phyloP scores from a whole-genome alignment of 2,329 filamentous ascomycete species.

The Colletotrichum musae region DNA sequence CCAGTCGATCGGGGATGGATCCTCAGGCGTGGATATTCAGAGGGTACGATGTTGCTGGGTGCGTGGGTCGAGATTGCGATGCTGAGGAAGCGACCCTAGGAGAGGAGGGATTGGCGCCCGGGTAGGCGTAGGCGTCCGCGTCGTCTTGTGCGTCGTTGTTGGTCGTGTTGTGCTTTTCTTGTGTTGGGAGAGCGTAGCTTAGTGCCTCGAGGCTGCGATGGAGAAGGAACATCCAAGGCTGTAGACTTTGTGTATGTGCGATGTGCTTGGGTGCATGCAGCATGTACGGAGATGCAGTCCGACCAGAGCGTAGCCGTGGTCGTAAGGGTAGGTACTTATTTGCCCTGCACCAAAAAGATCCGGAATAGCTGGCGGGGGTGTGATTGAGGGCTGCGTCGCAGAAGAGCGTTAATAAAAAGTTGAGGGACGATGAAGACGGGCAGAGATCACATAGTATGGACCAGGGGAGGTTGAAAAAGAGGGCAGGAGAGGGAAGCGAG shows the following conservation, averaged over 20 bases:
- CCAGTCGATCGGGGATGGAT: slow-evolving; percentile 44
- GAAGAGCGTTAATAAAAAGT: slow-evolving; percentile 28
- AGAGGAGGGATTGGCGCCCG: slow-evolving; percentile 33
- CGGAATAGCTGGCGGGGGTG: slow-evolving; percentile 10
- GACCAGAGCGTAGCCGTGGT: slow-evolving; percentile 19
- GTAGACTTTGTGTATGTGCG: slow-evolving; percentile 12
- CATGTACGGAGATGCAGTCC: slow-evolving; percentile 25
- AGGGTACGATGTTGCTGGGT: slow-evolving; percentile 37
- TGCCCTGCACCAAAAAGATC: slow-evolving; percentile 29
- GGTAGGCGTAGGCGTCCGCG: slow-evolving; percentile 8
- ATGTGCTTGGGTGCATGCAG: slow-evolving; percentile 27
- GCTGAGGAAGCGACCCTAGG: slow-evolving; percentile 37
- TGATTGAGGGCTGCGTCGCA: slow-evolving; percentile 29
- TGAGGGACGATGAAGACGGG: slow-evolving; percentile 26
- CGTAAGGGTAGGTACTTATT: slow-evolving; percentile 5
- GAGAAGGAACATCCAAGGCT: slow-evolving; percentile 22
- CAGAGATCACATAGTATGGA: slow-evolving; percentile 10
- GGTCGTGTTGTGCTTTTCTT: slow-evolving; percentile 25
- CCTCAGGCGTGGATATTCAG: slow-evolving; percentile 38
- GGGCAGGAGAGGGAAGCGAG: slow-evolving; percentile 34
- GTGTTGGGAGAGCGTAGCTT: slow-evolving; percentile 14
- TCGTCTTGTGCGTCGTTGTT: slow-evolving; percentile 13
- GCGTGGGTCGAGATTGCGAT: slow-evolving; percentile 41
- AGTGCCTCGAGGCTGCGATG: slow-evolving; percentile 16
- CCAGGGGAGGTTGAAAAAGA: slow-evolving; percentile 3